Conservation (phyloP, 495 filamentous ascomycete genomes). For the Penicillium desertorum region DNA sequence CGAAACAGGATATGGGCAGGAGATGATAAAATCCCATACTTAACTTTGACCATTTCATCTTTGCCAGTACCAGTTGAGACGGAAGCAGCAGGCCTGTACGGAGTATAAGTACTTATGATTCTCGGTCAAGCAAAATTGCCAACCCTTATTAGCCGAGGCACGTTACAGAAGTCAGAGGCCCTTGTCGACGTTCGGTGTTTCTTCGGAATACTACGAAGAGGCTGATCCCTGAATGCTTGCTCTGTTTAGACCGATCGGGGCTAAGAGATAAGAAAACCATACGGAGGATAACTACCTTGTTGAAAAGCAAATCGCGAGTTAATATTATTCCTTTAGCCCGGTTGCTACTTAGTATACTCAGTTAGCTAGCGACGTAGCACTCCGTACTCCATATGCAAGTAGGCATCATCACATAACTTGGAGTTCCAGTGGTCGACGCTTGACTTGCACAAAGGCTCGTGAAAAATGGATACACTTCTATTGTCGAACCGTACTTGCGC, state of each 20-base stretch:
- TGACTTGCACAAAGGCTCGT: neutral
- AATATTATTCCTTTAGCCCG: neutral
- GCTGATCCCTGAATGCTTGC: too few relatives aligned
- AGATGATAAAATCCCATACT: neutral
- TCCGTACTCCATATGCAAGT: neutral
- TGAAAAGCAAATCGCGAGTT: too few relatives aligned
- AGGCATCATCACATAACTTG: neutral
- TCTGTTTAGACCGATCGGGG: neutral
- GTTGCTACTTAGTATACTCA: neutral
- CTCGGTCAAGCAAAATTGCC: neutral
- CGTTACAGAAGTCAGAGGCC: neutral
- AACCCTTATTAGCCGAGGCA: neutral
- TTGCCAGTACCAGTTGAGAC: neutral
- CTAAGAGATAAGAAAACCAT: neutral
- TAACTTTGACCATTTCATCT: neutral
- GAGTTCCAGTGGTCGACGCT: neutral
- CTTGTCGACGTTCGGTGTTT: neutral
- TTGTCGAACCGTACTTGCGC: neutral
- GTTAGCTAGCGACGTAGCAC: neutral
- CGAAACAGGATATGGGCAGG: neutral
- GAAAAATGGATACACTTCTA: neutral
- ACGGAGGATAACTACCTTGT: too few relatives aligned
- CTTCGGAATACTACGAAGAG: neutral
- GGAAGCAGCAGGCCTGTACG: too few relatives aligned
- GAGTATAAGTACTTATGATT: too few relatives aligned